Conservation (phyloP, 768 basidiomycete genomes). For the Thelephora aurantiotincta region DNA sequence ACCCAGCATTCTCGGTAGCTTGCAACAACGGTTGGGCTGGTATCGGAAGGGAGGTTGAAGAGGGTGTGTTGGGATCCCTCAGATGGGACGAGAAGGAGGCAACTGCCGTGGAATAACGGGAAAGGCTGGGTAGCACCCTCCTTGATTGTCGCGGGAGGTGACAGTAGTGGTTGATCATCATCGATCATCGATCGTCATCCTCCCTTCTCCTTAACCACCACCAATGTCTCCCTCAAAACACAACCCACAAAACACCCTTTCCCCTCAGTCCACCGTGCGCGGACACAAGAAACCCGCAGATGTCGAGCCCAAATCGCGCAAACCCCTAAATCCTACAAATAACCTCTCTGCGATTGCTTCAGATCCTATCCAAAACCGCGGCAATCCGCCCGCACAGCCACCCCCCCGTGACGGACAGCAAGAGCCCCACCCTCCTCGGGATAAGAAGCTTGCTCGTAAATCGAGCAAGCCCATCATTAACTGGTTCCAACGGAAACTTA, state of each 20-base stretch:
- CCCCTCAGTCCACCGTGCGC: too few species aligned
- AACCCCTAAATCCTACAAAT: background rate
- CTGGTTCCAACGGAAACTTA: slow-evolving; percentile 82
- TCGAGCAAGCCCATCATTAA: slow-evolving; percentile 79
- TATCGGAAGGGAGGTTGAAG: too few species aligned
- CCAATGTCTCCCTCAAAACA: background rate
- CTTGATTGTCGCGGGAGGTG: slow-evolving; percentile 1
- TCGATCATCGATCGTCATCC: too few species aligned
- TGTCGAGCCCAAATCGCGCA: background rate
- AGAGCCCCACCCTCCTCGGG: slow-evolving; percentile 21
- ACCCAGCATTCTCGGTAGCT: background rate
- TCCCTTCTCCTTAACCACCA: slow-evolving; percentile 1
- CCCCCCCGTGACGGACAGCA: slow-evolving; percentile 3
- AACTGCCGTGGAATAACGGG: background rate
- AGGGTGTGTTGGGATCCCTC: background rate
- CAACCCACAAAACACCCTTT: background rate
- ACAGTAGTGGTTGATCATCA: slow-evolving; percentile 1
- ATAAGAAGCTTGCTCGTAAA: slow-evolving; percentile 52
- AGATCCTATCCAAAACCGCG: background rate
- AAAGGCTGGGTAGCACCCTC: background rate
- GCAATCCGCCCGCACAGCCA: background rate
- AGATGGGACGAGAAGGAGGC: background rate
- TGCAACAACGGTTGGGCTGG: too few species aligned
- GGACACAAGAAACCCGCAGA: background rate
- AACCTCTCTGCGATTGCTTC: background rate